Conservation (phyloP, 768 basidiomycete genomes). For the Leccinellum rugosiceps region DNA sequence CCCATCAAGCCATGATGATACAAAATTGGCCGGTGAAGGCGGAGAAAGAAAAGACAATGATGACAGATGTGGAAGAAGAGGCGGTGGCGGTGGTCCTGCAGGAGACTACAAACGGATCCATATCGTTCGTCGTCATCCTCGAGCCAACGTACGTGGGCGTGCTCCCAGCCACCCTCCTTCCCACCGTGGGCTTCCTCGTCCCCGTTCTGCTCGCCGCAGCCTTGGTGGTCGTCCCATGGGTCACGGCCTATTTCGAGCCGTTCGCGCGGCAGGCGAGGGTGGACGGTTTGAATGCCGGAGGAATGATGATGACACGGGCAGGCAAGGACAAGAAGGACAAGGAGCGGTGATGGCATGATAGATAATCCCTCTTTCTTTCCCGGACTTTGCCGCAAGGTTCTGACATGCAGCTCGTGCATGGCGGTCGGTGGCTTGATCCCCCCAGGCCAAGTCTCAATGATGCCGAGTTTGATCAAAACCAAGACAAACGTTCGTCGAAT, state of each 20-base stretch:
- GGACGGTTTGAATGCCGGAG: conserved; percentile 13
- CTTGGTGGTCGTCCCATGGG: conserved; percentile 14
- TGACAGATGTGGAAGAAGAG: too few relatives aligned
- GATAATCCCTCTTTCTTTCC: neutral
- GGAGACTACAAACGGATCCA: conserved; percentile 2
- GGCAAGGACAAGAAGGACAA: conserved; percentile 18
- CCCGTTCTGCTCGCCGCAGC: conserved; percentile 26
- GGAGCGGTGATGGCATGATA: conserved; percentile 18
- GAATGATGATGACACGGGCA: neutral
- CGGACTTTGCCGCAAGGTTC: conserved; percentile 1
- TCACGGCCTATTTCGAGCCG: conserved; percentile 20
- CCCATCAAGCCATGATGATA: neutral
- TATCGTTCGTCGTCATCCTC: conserved; percentile 52
- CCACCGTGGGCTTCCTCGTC: conserved; percentile 30
- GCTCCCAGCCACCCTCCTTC: conserved; percentile 51
- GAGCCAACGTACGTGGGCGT: conserved; percentile 62
- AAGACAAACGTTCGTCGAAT: conserved; percentile 3
- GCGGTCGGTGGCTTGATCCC: conserved; percentile 9
- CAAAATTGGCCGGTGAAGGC: neutral
- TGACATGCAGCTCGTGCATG: conserved; percentile 28
- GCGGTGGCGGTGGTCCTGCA: too few relatives aligned
- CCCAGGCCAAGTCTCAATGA: neutral
- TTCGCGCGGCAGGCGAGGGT: conserved; percentile 22
- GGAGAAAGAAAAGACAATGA: too few relatives aligned
- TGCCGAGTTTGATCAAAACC: neutral